A percentile compares a stretch with the other conserved stretches of the same genome.
These are phyloP conservation scores for Remersonia thermophila DNA, from an alignment of 2,329 filamentous ascomycete species.

Conservation along the genomic window DNA sequence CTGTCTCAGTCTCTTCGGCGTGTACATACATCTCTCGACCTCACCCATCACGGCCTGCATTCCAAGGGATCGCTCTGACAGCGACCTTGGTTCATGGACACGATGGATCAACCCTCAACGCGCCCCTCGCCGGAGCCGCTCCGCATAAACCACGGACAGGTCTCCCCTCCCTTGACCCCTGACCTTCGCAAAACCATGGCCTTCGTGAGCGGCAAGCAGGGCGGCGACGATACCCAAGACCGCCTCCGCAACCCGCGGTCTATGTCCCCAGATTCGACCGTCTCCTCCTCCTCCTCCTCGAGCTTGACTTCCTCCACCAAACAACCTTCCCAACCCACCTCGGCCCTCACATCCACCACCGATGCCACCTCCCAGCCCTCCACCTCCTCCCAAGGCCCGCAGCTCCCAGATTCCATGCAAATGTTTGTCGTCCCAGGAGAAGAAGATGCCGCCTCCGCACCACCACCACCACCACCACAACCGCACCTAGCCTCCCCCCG, in stretches of 20 bases:
- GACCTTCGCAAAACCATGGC: conserved; percentile 2
- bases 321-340: background rate
- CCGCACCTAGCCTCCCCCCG: conserved; percentile 18
- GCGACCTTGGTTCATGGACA: too few species aligned
- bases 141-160: too few species aligned
- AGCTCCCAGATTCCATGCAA: too few species aligned
- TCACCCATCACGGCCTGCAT: too few species aligned
- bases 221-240: background rate
- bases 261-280: conserved; percentile 4
- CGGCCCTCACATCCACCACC: conserved; percentile 2
- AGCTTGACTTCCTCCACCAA: background rate
- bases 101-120: too few species aligned
- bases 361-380: conserved; percentile 4
- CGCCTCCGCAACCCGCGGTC: conserved; percentile 1
- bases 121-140: too few species aligned
- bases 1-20: too few species aligned
- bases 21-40: too few species aligned
- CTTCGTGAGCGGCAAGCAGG: conserved; percentile 4
- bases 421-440: too few species aligned
- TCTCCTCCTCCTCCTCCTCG: background rate
- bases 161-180: too few species aligned
- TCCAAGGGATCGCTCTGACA: too few species aligned
- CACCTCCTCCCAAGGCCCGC: background rate
- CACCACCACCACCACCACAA: conserved; percentile 11
- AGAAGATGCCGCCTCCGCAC: conserved; percentile 9